These are phyloP conservation scores for Heterobasidion occidentale DNA, from an alignment of 1,284 basidiomycete genomes.

Conservation along the genomic window DNA sequence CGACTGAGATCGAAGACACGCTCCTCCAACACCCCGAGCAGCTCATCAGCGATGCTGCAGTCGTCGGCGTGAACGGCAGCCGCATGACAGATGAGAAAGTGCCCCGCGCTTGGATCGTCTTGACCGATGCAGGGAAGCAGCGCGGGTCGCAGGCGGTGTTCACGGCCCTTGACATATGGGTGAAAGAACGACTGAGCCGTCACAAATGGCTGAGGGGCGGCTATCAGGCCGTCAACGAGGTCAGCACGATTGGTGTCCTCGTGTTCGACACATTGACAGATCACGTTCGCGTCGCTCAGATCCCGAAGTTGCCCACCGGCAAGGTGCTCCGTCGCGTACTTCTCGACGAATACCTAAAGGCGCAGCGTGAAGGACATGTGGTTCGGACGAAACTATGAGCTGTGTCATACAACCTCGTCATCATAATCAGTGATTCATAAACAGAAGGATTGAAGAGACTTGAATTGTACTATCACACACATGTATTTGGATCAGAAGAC, in stretches of 20 bases:
- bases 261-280: not conserved
- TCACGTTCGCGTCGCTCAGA: slow-evolving; percentile 8
- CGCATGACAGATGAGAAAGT: slow-evolving; percentile 60
- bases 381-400: slow-evolving; percentile 2
- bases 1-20: slow-evolving; percentile 62
- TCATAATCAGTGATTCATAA: not conserved
- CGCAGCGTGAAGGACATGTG: too few relatives aligned
- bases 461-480: too few relatives aligned
- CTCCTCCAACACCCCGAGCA: slow-evolving; percentile 49
- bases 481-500: too few relatives aligned
- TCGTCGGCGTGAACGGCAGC: slow-evolving; percentile 64
- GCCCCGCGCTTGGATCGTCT: slow-evolving; percentile 68
- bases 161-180: slow-evolving; percentile 48
- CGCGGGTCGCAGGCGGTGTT: slow-evolving; percentile 35
- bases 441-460: too few relatives aligned
- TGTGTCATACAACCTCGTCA: not conserved
- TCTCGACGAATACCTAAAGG: slow-evolving; percentile 14
- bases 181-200: slow-evolving; percentile 45
- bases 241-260: slow-evolving; percentile 11
- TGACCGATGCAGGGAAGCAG: slow-evolving; percentile 42
- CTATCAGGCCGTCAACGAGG: slow-evolving; percentile 47
- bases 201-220: slow-evolving; percentile 65
- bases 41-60: slow-evolving; percentile 52
- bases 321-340: slow-evolving; percentile 19
- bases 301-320: slow-evolving; percentile 20